phyloP scores from a whole-genome alignment of 768 basidiomycete genomes.

The Kwoniella sp. region DNA sequence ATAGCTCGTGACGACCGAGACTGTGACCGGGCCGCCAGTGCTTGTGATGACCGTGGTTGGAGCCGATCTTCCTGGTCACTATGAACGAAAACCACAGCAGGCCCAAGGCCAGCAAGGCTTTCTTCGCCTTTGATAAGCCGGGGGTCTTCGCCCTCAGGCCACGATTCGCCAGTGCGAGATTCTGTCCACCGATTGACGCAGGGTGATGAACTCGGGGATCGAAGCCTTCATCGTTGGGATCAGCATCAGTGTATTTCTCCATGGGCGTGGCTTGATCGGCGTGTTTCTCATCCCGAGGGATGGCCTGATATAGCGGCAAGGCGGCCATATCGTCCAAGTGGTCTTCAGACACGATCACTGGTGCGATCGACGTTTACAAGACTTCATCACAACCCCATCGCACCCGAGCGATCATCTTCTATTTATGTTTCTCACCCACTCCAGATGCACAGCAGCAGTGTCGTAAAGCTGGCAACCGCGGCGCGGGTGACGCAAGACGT shows the following conservation, averaged over 20 bases:
- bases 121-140: conserved; percentile 15
- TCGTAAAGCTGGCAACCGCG: no score
- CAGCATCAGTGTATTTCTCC: neutral
- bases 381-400: no score
- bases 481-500: no score
- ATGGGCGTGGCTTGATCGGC: neutral
- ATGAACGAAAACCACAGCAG: conserved; percentile 7
- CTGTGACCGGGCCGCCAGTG: neutral
- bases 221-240: neutral
- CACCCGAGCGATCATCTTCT: no score
- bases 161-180: neutral
- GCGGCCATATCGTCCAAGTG: no score
- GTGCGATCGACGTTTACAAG: no score
- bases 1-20: neutral
- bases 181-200: conserved; percentile 6
- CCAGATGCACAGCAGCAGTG: no score
- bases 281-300: conserved; percentile 12
- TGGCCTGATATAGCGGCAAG: conserved; percentile 3
- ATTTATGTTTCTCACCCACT: no score
- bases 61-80: neutral
- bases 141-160: neutral
- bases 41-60: conserved; percentile 1
- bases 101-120: conserved; percentile 7
- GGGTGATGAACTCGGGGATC: conserved; percentile 5
- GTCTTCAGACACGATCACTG: neutral